phyloP scores from a whole-genome alignment of 768 basidiomycete species.

The Tulasnella sp. region DNA sequence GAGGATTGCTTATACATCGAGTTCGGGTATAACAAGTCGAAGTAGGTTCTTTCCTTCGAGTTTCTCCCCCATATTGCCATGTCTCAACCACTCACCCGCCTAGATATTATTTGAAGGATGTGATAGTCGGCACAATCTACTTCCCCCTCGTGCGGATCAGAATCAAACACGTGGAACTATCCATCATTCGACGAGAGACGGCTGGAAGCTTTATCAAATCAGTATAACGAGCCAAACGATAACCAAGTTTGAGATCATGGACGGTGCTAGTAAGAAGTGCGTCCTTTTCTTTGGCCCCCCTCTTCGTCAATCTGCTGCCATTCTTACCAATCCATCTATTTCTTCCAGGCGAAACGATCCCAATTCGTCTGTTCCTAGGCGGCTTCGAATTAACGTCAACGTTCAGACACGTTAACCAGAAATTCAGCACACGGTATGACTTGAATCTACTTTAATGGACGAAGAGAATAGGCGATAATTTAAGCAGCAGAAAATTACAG shows the following conservation, averaged over 20 bases:
- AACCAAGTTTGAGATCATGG: no score
- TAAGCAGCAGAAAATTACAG: conserved; percentile 95
- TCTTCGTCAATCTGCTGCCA: neutral
- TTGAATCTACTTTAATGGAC: conserved; percentile 97
- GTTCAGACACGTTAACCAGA: no score
- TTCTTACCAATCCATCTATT: neutral
- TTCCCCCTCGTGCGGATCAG: conserved; percentile 97
- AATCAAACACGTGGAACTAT: conserved; percentile 99
- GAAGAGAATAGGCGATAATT: conserved; percentile 98
- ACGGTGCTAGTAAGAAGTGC: conserved; percentile 51
- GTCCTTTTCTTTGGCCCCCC: conserved; percentile 18
- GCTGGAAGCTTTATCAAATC: conserved; percentile 96
- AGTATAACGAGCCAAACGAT: conserved; percentile 96
- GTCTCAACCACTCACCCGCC: no score
- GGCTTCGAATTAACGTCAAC: no score
- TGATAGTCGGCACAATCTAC: conserved; percentile 99
- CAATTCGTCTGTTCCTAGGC: conserved; percentile 95
- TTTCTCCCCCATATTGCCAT: neutral
- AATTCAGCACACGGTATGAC: conserved; percentile 96
- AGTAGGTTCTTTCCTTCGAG: conserved; percentile 76
- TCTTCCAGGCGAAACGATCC: conserved; percentile 79
- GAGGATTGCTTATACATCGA: no score
- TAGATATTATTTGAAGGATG: conserved; percentile 98
- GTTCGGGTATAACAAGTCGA: conserved; percentile 99
- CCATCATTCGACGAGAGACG: conserved; percentile 96